phyloP scores from a whole-genome alignment of 1,284 basidiomycete genomes.

The Puccinia coronata region DNA sequence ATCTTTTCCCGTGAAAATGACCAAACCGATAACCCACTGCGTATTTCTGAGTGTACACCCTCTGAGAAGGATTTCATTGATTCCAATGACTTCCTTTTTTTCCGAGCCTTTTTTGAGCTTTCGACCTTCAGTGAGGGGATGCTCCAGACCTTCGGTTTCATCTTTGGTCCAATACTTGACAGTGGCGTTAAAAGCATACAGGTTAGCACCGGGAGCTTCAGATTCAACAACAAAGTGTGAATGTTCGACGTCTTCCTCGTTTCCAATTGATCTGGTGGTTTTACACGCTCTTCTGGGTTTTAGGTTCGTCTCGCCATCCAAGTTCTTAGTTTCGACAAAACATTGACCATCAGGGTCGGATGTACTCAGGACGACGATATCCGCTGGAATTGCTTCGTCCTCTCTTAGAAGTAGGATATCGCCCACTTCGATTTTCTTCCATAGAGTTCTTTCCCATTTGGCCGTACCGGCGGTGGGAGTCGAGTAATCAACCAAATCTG shows the following conservation, averaged over 20 bases:
- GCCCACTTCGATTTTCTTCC: conserved; percentile 99
- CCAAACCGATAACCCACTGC: conserved; percentile 88
- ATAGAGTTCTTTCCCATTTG: conserved; percentile 89
- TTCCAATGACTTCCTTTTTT: conserved; percentile 63
- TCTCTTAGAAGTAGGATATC: conserved; percentile 86
- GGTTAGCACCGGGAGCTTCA: conserved; percentile 87
- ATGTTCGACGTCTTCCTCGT: conserved; percentile 87
- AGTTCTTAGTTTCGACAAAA: conserved; percentile 71
- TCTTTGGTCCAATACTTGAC: conserved; percentile 67
- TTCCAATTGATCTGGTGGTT: conserved; percentile 73
- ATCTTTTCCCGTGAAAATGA: conserved; percentile 90
- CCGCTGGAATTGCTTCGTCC: conserved; percentile 93
- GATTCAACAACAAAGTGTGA: conserved; percentile 83
- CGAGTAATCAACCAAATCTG: conserved; percentile 68
- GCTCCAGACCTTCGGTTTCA: conserved; percentile 54
- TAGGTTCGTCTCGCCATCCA: conserved; percentile 96
- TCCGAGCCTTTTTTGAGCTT: conserved; percentile 56
- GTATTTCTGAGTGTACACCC: conserved; percentile 93
- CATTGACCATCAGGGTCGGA: conserved; percentile 60
- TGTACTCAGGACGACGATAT: conserved; percentile 81
- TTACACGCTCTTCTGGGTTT: conserved; percentile 79
- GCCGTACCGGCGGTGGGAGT: conserved; percentile 71
- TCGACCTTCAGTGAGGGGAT: conserved; percentile 54
- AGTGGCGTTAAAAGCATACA: conserved; percentile 87
- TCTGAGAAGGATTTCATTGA: conserved; percentile 89